Evolutionary conservation across 345 rosid genomes (phyloP), one percentile per base, ranked within the genome.

Genomic region (Lumnitzera littorea): DNA sequence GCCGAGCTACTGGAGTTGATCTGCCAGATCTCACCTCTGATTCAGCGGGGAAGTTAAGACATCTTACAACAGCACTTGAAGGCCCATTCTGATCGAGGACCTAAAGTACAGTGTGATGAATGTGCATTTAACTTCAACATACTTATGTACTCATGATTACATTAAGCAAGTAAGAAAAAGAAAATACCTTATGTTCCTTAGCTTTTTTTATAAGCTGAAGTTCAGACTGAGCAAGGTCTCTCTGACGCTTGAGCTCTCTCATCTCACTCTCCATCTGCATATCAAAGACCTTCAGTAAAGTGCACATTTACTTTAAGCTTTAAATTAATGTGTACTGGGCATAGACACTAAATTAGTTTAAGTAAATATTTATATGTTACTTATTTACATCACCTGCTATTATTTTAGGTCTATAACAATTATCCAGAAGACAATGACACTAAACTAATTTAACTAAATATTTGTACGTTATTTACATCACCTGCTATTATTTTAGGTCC

Each of bases 161-260:
- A 36, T 36, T 9, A 9, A 36, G 43, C 43, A 4, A 36, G 43
- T 36, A 6, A 31, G 46, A 51, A 43, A 57, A 65, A 25, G 27
- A 14, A 61, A 17, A 49, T 76, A 91, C 98, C 96, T 87, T 92
- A 46, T 47, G 81, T 71, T 87, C 92, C 74, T 83, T 86, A 48
- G 76, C 72, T 69, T 77, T 89, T 77, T 84, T 85, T 85, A 89
- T 89, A 58, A 65, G 75, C 67, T 85, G 91, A 72, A 85, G 91
- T 57, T 82, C 84, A 55, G 91, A 81, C 64, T 91, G 79, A 60
- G 91, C 95, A 67, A 76, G 74, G 79, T 91, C 98, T 80, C 98
- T 91, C 69, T 91, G 88, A 55, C 94, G 92, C 78, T 92, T 92
- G 67, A 89, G 77, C 77, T 89, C 98, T 74, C 76, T 91, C 92